These are phyloP conservation scores for Durio zibethinus DNA, from an alignment of 345 rosid species.

Conservation along the genomic window DNA sequence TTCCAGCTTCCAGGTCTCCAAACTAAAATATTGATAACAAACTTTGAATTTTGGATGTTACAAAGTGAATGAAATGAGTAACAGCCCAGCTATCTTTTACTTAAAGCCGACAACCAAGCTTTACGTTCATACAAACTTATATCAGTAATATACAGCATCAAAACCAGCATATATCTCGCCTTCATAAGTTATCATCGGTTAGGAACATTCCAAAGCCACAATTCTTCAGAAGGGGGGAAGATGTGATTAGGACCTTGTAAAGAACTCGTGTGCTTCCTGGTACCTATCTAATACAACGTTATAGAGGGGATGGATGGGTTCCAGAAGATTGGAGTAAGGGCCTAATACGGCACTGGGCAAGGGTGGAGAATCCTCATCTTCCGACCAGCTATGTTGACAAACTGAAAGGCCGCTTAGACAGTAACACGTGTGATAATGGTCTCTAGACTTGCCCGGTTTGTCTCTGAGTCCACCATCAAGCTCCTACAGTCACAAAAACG, in stretches of 20 bases:
- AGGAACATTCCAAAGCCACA: neutral
- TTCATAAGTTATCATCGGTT: no score
- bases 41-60: no score
- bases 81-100: no score
- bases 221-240: neutral
- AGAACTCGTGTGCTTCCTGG: constrained; percentile 66
- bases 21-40: neutral
- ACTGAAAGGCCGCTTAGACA: constrained; percentile 84
- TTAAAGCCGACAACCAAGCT: no score
- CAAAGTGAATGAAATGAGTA: no score
- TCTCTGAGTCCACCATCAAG: constrained; percentile 80
- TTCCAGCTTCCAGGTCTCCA: neutral
- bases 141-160: neutral
- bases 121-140: no score
- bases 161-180: neutral
- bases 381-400: constrained; percentile 62
- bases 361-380: constrained; percentile 54
- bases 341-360: constrained; percentile 58
- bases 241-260: constrained; percentile 15
- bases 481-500: constrained; percentile 35
- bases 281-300: constrained; percentile 65
- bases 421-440: constrained; percentile 91
- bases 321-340: constrained; percentile 66
- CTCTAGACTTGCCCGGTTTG: constrained; percentile 73
- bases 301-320: constrained; percentile 73